A percentile compares a stretch with the other conserved stretches of the same genome.
phyloP scores from a whole-genome alignment of 257 asterid genomes.

The Solanum megistacrolobum region DNA sequence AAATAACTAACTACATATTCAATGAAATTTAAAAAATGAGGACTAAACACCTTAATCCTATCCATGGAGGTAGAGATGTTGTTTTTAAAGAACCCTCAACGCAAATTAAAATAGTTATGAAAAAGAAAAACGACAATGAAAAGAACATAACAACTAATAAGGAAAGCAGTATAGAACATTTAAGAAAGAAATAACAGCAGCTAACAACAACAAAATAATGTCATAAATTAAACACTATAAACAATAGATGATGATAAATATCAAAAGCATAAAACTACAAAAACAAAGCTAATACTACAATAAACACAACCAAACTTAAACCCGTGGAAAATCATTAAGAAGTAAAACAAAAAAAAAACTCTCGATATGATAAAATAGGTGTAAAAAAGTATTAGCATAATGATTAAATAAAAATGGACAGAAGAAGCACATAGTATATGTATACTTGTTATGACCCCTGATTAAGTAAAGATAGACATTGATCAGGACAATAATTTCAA shows the following conservation, averaged over 20 bases:
- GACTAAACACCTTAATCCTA: fast-evolving
- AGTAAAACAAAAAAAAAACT: not conserved
- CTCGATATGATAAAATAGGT: too few species aligned
- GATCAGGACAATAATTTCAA: not conserved
- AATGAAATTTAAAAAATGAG: not conserved
- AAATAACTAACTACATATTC: not conserved
- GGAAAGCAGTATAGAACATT: not conserved
- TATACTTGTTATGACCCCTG: not conserved
- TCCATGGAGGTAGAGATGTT: not conserved
- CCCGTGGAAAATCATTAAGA: not conserved
- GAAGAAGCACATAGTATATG: not conserved
- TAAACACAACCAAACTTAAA: not conserved
- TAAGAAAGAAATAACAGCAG: not conserved
- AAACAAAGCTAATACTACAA: not conserved
- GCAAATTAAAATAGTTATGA: not conserved
- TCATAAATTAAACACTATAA: not conserved
- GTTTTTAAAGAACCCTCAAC: not conserved
- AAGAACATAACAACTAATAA: not conserved
- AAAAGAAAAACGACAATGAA: not conserved
- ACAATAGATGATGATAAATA: not conserved
- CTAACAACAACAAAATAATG: not conserved
- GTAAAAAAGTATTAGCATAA: not conserved
- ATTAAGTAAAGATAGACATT: not conserved
- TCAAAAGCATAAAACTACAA: not conserved
- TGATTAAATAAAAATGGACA: not conserved